phyloP scores from a whole-genome alignment of 2,329 filamentous ascomycete species.

The Neopestalotiopsis clavispora region DNA sequence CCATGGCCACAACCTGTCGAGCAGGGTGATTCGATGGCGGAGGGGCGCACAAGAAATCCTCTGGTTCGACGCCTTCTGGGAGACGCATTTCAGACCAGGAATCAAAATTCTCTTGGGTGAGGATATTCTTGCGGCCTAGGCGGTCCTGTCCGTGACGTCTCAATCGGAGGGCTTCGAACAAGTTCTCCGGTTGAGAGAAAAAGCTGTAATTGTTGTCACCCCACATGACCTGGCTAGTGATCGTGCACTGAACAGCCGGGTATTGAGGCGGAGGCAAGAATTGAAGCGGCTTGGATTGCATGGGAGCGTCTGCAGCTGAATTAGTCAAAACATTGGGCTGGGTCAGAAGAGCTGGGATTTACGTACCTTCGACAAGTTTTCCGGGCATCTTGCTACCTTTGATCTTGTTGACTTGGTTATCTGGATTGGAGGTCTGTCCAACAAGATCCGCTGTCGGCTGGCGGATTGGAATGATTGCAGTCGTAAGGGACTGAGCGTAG shows the following conservation, averaged over 20 bases:
- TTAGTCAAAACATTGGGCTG: neutral
- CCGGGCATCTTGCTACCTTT: neutral
- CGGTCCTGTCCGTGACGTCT: neutral
- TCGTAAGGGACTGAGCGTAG: too few relatives aligned
- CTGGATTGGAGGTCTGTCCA: too few relatives aligned
- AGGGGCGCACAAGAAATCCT: neutral
- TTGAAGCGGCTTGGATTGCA: neutral
- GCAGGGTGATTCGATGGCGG: slow-evolving; percentile 14
- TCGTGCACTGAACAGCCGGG: neutral
- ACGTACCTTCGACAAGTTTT: neutral
- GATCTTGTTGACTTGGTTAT: too few relatives aligned
- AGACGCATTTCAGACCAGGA: neutral
- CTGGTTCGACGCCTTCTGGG: neutral
- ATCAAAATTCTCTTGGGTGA: neutral
- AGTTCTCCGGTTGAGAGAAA: neutral
- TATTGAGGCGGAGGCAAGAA: neutral
- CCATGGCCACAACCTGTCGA: slow-evolving; percentile 44
- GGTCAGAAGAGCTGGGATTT: neutral
- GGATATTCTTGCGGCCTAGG: neutral
- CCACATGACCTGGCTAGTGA: neutral
- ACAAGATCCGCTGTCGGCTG: too few relatives aligned
- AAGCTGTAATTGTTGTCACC: slow-evolving; percentile 10
- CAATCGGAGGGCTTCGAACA: slow-evolving; percentile 10
- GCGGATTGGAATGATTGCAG: too few relatives aligned
- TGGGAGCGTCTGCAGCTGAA: neutral